phyloP scores from a whole-genome alignment of 306 rosid species.

The Lagenaria siceraria region DNA sequence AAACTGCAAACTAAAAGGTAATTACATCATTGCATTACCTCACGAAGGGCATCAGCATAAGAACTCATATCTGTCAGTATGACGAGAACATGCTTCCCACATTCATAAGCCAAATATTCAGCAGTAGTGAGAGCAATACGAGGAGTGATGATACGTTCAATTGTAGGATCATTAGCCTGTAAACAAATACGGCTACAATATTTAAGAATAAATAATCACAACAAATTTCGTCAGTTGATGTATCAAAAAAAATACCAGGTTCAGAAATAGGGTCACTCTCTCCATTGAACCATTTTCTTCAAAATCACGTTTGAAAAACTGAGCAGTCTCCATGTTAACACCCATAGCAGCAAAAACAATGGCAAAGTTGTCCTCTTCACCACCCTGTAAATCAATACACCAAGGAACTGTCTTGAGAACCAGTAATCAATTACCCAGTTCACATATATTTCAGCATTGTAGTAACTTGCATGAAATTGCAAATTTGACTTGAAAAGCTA shows the following conservation, averaged over 20 bases:
- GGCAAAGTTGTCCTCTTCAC: constrained; percentile 89
- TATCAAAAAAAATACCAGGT: constrained; percentile 46
- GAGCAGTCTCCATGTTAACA: constrained; percentile 99
- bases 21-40: constrained; percentile 36
- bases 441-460: background rate
- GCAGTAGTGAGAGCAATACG: constrained; percentile 99
- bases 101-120: constrained; percentile 95
- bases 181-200: constrained; percentile 9
- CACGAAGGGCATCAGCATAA: constrained; percentile 99
- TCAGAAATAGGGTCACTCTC: constrained; percentile 98
- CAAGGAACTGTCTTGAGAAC: background rate
- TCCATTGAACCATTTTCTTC: constrained; percentile 99
- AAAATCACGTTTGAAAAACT: constrained; percentile 96
- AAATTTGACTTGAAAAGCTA: background rate
- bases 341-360: constrained; percentile 99
- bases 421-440: background rate
- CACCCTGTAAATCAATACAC: constrained; percentile 33
- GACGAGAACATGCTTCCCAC: constrained; percentile 99
- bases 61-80: constrained; percentile 99
- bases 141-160: constrained; percentile 98
- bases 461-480: background rate
- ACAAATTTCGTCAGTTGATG: background rate
- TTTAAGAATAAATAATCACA: background rate
- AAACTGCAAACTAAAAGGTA: background rate
- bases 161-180: constrained; percentile 99